These are phyloP conservation scores for Umbelopsis sp. DNA, from an alignment of 371 early-diverging fungal genomes.

Conservation along the genomic window DNA sequence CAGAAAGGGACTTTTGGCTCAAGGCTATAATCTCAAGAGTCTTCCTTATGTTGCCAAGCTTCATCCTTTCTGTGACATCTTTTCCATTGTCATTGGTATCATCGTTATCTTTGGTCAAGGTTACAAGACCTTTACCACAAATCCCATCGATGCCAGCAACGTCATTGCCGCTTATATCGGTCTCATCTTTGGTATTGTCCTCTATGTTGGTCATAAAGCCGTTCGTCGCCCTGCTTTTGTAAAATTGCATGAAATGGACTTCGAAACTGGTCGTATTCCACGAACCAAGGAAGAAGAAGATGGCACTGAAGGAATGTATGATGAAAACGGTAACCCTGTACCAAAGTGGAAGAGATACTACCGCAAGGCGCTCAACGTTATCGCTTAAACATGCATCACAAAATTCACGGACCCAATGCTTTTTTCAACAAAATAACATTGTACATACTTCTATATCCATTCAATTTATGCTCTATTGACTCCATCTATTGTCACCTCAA, in stretches of 20 bases:
- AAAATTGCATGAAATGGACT: conserved; percentile 49
- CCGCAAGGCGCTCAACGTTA: conserved; percentile 25
- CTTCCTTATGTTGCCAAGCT: conserved; percentile 77
- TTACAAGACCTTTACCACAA: conserved; percentile 51
- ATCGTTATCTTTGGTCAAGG: conserved; percentile 78
- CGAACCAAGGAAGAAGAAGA: conserved; percentile 29
- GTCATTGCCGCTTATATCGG: conserved; percentile 60
- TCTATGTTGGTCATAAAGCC: conserved; percentile 61
- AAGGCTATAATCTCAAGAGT: conserved; percentile 63
- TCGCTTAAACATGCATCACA: conserved; percentile 25
- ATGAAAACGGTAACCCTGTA: conserved; percentile 31
- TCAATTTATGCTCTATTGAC: neutral
- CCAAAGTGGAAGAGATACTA: conserved; percentile 31
- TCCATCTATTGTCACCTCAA: neutral
- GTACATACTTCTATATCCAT: neutral
- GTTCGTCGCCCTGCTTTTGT: conserved; percentile 38
- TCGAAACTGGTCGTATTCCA: conserved; percentile 45
- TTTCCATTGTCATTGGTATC: conserved; percentile 62
- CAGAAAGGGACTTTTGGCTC: conserved; percentile 77
- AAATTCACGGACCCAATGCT: neutral
- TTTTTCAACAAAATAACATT: conserved; percentile 19
- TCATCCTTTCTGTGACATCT: conserved; percentile 74
- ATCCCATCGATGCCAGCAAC: conserved; percentile 42
- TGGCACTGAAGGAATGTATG: conserved; percentile 28
- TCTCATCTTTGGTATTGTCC: conserved; percentile 52